Percentiles rank a stretch among this genome's conserved stretches.
Conservation (phyloP, 805 yeast genomes). For the Saccharomycodes ludwigii region DNA sequence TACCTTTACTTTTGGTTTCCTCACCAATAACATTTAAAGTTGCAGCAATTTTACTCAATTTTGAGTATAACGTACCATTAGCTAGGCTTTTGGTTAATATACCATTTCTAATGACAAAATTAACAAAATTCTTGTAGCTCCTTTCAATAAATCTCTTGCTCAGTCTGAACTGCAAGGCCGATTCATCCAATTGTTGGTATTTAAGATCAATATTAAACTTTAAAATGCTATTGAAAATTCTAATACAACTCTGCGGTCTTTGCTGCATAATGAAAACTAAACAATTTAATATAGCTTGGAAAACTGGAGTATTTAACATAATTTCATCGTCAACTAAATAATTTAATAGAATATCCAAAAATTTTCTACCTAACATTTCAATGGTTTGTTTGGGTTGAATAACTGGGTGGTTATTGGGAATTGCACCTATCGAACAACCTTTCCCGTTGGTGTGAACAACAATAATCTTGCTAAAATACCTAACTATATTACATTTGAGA, state of each 20-base stretch:
- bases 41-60: conserved; percentile 22
- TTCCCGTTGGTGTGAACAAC: no score
- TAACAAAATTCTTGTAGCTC: conserved; percentile 33
- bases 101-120: conserved; percentile 27
- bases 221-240: conserved; percentile 46
- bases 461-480: conserved; percentile 52
- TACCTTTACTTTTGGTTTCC: conserved; percentile 24
- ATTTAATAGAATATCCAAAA: conserved; percentile 53
- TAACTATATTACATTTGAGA: conserved; percentile 55
- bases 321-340: conserved; percentile 40
- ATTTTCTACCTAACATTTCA: conserved; percentile 59
- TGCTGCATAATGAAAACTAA: conserved; percentile 49
- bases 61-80: conserved; percentile 15
- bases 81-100: conserved; percentile 18
- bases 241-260: conserved; percentile 46
- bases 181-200: conserved; percentile 32
- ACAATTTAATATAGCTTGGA: conserved; percentile 59
- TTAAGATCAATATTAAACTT: conserved; percentile 48
- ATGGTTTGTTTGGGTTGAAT: conserved; percentile 36
- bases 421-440: no score
- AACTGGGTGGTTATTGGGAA: conserved; percentile 57
- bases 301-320: conserved; percentile 40
- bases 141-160: conserved; percentile 54
- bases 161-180: conserved; percentile 33
- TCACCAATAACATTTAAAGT: conserved; percentile 24